Conservation (phyloP, 1,284 basidiomycete genomes). For the Bondarzewia mesenterica region DNA sequence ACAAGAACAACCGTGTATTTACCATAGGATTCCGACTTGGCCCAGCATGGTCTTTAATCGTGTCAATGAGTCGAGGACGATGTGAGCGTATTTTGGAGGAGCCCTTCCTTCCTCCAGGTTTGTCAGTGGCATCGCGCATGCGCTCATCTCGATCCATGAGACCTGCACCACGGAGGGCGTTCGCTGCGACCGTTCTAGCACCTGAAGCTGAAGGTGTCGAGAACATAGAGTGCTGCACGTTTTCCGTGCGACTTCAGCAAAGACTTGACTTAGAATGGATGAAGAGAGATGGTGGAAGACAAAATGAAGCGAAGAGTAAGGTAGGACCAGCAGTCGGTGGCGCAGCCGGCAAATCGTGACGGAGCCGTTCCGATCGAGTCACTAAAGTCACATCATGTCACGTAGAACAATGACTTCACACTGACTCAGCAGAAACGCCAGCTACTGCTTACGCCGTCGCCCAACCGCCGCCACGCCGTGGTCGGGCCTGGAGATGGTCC, state of each 20-base stretch:
- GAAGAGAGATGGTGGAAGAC: conserved; percentile 3
- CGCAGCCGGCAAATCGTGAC: no score
- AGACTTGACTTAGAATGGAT: background rate
- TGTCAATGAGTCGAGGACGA: conserved; percentile 49
- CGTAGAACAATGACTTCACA: no score
- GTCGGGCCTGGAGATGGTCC: no score
- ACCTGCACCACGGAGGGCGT: conserved; percentile 57
- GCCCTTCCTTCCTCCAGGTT: conserved; percentile 61
- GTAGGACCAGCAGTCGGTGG: no score
- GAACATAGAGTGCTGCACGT: conserved; percentile 33
- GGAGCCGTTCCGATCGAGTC: background rate
- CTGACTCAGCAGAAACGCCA: no score
- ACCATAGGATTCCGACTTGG: conserved; percentile 49
- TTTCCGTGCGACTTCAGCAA: no score
- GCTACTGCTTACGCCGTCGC: no score
- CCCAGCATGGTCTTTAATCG: conserved; percentile 44
- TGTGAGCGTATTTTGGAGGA: conserved; percentile 50
- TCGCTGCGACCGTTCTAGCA: conserved; percentile 46
- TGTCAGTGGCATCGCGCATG: conserved; percentile 63
- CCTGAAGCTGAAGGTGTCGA: conserved; percentile 41
- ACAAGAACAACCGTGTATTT: conserved; percentile 41
- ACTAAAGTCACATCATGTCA: no score
- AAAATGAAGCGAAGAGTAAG: background rate
- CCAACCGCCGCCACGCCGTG: no score
- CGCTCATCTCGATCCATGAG: conserved; percentile 64